These are phyloP conservation scores for Corchorus capsularis DNA, from an alignment of 345 rosid species.

Conservation along the genomic window DNA sequence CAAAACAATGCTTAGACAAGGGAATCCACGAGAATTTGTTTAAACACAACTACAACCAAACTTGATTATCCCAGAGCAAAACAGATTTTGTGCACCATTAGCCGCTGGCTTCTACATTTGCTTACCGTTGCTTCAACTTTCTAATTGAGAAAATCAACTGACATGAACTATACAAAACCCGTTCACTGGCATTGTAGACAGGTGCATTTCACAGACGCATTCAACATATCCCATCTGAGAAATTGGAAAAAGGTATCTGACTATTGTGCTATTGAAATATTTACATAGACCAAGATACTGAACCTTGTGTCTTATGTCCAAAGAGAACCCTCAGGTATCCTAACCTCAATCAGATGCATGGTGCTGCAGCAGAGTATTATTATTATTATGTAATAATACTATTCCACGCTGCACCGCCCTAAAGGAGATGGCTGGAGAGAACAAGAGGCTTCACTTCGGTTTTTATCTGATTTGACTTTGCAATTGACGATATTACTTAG, in stretches of 20 bases:
- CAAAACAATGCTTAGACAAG: too few relatives aligned
- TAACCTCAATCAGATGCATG: not conserved
- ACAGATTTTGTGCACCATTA: too few relatives aligned
- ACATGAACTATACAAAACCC: not conserved
- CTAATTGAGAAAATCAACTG: not conserved
- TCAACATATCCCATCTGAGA: not conserved
- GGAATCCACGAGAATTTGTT: too few relatives aligned
- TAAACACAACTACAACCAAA: too few relatives aligned
- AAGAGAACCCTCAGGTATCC: not conserved
- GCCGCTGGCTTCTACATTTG: too few relatives aligned
- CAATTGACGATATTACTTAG: conserved; percentile 48
- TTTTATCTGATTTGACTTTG: conserved; percentile 35
- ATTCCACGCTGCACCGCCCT: not conserved
- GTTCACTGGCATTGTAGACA: not conserved
- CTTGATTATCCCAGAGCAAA: too few relatives aligned
- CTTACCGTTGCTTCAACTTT: not conserved
- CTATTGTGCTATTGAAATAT: conserved; percentile 6
- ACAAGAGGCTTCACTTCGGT: conserved; percentile 32
- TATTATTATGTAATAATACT: not conserved
- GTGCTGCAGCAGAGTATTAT: not conserved
- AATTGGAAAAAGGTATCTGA: not conserved
- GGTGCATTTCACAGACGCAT: not conserved
- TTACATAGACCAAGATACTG: not conserved
- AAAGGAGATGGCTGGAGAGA: conserved; percentile 30
- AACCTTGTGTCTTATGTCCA: too few relatives aligned